These are phyloP conservation scores for Phytopythium montanum DNA, from an alignment of 352 stramenopile species.

Conservation along the genomic window DNA sequence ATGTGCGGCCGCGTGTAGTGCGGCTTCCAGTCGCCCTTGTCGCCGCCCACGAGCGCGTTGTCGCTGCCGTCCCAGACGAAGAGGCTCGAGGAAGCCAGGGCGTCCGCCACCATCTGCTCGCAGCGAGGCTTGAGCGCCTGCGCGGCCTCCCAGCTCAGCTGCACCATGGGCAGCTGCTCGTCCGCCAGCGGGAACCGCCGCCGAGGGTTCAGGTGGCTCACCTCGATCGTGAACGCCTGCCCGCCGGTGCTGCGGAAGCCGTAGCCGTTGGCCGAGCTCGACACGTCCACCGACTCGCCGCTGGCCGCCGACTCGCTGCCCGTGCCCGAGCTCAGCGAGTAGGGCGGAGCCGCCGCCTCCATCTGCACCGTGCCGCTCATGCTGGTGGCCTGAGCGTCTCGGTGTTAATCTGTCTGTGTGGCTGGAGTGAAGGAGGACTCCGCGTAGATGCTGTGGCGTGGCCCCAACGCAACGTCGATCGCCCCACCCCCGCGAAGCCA, in stretches of 20 bases:
- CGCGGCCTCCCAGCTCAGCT: constrained; percentile 31
- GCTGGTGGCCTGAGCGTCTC: too few relatives aligned
- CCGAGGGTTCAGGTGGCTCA: constrained; percentile 51
- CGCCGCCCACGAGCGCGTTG: constrained; percentile 24
- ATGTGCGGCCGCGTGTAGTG: constrained; percentile 54
- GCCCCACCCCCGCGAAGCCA: too few relatives aligned
- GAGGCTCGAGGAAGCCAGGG: constrained; percentile 46
- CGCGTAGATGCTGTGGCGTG: too few relatives aligned
- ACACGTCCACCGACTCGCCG: constrained; percentile 23
- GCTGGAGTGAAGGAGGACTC: too few relatives aligned
- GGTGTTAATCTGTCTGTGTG: too few relatives aligned
- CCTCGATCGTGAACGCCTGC: constrained; percentile 58
- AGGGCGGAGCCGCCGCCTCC: background rate
- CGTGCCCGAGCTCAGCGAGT: constrained; percentile 23
- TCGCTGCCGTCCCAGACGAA: constrained; percentile 53
- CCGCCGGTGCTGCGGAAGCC: constrained; percentile 46
- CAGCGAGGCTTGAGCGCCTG: constrained; percentile 44
- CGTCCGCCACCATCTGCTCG: constrained; percentile 38
- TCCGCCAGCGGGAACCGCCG: constrained; percentile 54
- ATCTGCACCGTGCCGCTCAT: constrained; percentile 1
- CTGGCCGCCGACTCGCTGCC: constrained; percentile 14
- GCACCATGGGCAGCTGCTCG: constrained; percentile 44
- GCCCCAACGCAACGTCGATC: too few relatives aligned
- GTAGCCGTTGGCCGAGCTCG: constrained; percentile 39
- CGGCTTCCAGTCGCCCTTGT: constrained; percentile 41